Evolutionary conservation across 306 rosid genomes (phyloP).

Genomic region (Castanea mollissima): DNA sequence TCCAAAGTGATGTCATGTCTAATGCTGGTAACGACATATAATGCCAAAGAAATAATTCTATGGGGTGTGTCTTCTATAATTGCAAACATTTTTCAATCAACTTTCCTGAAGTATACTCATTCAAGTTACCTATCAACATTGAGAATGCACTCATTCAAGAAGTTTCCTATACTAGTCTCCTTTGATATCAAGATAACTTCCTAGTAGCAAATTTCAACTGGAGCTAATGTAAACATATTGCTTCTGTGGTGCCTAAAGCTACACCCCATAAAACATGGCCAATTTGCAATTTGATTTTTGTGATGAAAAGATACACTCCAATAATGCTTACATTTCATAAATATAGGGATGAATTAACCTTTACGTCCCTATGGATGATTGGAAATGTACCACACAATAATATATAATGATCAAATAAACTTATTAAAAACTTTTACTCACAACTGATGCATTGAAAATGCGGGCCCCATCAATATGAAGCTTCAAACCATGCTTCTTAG

Average conservation of each 20-base stretch:
- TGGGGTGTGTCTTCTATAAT: neutral
- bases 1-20: neutral
- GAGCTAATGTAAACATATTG: neutral
- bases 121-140: neutral
- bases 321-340: neutral
- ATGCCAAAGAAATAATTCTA: neutral
- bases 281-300: neutral
- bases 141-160: neutral
- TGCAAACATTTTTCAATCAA: no score
- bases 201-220: neutral
- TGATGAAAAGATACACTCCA: neutral
- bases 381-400: neutral
- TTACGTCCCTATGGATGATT: neutral
- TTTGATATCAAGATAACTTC: neutral
- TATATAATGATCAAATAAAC: constrained; percentile 7
- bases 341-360: neutral
- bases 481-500: constrained; percentile 80
- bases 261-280: neutral
- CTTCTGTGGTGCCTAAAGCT: neutral
- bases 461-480: constrained; percentile 99
- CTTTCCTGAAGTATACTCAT: no score
- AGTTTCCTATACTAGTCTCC: neutral
- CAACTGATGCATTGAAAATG: constrained; percentile 81
- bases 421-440: constrained; percentile 35
- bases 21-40: neutral